Base-by-base conservation (phyloP, 257 asterid genomes). In the Leptodermis oblonga region DNA sequence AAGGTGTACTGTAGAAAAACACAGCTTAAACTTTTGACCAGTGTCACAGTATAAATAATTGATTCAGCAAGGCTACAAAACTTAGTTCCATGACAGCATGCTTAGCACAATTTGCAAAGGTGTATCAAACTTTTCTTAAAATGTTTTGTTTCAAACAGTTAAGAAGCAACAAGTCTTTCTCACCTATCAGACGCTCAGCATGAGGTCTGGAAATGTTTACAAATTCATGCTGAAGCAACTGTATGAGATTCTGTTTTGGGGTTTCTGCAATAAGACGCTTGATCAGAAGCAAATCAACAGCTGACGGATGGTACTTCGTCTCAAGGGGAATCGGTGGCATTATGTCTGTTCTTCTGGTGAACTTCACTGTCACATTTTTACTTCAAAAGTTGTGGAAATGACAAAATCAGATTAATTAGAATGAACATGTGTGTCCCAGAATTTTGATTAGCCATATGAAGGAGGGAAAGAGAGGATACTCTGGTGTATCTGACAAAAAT, bases 251-350 rank as follows among this genome's bases (percentile, higher is more conserved):
- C 74, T 70, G 87, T 78, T 82, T 88, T 53, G 95, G 77, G 70
- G 95, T 91, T 78, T 91, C 97, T 13, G 92, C 79, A 65, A 88
- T 91, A 75, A 91, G 96, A 69, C 92, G 83, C 82, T 88, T 88
- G 73, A 91, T 88, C 84, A 91, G 84, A 73, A 91, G 96, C 77
- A 91, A 83, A 81, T 88, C 97, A 74, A 91, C 97, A 45, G 96
- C 97, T 36, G 97, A 88, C n/a, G 97, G 97, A 86, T 88, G 97
- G 77, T 84, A 87, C 82, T 88, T 88, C 61, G 97, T 91, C 79
- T 91, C 97, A 76, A 83, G 84, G 66, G 97, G 97, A 82, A 90
- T 86, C 11, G 96, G 92, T 66, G 97, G 97, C 96, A 87, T 88
- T 75, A 91, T 77, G 68, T 91, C 97, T 12, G 96, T 88, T 82